phyloP scores from a whole-genome alignment of 306 rosid genomes.

The Hippophae rhamnoides region DNA sequence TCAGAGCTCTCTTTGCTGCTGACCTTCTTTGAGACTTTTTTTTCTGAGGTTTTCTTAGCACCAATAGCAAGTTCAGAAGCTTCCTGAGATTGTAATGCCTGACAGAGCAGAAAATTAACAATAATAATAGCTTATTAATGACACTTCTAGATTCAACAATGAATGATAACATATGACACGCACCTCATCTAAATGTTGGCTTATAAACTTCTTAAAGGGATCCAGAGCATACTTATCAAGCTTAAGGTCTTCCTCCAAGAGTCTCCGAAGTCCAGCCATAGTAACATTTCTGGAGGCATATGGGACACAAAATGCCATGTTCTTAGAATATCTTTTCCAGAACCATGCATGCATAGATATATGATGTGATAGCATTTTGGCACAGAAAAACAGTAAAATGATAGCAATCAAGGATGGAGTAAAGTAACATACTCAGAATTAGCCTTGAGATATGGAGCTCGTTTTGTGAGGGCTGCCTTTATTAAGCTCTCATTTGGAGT shows the following conservation, averaged over 20 bases:
- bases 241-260: conserved; percentile 80
- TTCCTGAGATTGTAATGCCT: conserved; percentile 50
- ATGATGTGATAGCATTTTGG: background rate
- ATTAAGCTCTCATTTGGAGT: conserved; percentile 50
- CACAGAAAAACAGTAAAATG: conserved; percentile 1
- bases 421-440: conserved; percentile 69
- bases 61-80: conserved; percentile 29
- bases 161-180: conserved; percentile 16
- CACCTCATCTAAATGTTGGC: conserved; percentile 65
- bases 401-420: conserved; percentile 12
- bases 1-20: conserved; percentile 46
- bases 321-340: background rate
- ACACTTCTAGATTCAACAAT: conserved; percentile 13
- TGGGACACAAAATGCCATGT: background rate
- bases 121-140: conserved; percentile 7
- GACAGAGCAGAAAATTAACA: conserved; percentile 14
- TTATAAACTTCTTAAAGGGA: conserved; percentile 62
- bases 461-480: conserved; percentile 61
- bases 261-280: conserved; percentile 75
- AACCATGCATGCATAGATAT: background rate
- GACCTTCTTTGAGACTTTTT: conserved; percentile 46
- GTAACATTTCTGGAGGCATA: conserved; percentile 51
- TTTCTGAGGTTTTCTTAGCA: conserved; percentile 37
- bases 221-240: conserved; percentile 59
- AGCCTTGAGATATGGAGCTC: conserved; percentile 58